Evolutionary conservation across 2,329 filamentous ascomycete genomes (phyloP), one percentile per base, ranked within the genome.

Genomic region (Colletotrichum nymphaeae): DNA sequence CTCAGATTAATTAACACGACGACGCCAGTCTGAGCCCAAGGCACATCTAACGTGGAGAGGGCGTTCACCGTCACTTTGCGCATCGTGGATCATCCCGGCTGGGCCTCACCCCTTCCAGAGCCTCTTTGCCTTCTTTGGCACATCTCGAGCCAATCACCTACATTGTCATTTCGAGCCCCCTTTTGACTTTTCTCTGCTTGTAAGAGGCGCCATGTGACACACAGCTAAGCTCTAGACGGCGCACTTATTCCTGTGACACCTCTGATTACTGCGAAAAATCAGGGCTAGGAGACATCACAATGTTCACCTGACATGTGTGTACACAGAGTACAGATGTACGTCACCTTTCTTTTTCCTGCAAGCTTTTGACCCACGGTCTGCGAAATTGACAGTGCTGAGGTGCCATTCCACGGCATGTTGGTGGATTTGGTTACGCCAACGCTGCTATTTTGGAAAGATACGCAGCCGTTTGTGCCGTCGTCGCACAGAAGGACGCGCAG

Each of bases 41-140:
- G 32, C 52, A 22, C 49, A 6, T 58, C 35, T 57, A 55, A 65
- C 35, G 58, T 37, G 69, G 46, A 30, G 64, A 69, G 58, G n/a
- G 24, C 58, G 35, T 52, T 69, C 65, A 72, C 69, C 69, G 65
- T 72, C 65, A 69, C 28, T 69, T 56, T 56, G 11, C n/a, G 46
- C 28, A 30, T 55, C 66, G 59, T 70, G 70, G 67, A 73, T 73
- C 67, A 73, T 65, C 70, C 70, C 46, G 28, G 70, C 67, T 56
- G 46, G 16, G 26, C 58, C n/a, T 32, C 26, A 49, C 53, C 53
- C 37, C 32, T 42, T 55, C 30, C 11, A 58, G 69, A 72, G 65
- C 69, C 58, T 69, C 59, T 26, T 63, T 24, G 28, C 19, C 56
- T 46, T 37, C 69, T 42, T 35, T 32, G 3, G 30, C 64, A 46